Conservation (phyloP, 176 grass and related monocot species). For the Tillandsia fasciculata region DNA sequence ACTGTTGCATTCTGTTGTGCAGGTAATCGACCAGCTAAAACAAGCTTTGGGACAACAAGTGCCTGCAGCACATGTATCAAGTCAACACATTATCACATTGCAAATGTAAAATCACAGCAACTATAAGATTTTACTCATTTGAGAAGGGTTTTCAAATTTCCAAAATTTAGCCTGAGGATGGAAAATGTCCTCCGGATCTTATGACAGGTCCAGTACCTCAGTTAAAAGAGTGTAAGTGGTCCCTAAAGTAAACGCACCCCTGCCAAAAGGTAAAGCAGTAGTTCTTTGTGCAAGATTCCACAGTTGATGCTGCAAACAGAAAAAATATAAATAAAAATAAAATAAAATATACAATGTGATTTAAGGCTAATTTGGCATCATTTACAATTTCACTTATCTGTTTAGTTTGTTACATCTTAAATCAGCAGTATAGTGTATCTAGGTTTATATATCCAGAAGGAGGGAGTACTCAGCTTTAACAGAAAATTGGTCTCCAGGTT, state of each 20-base stretch:
- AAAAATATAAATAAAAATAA: neutral
- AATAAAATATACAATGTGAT: neutral
- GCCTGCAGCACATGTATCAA: conserved; percentile 34
- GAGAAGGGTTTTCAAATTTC: neutral
- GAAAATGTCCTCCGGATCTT: neutral
- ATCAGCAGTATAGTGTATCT: too few relatives aligned
- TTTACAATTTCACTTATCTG: neutral
- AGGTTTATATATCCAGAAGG: too few relatives aligned
- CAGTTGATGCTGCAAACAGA: conserved; percentile 65
- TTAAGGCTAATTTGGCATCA: neutral
- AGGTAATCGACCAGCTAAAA: conserved; percentile 86
- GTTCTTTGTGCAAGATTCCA: conserved; percentile 99
- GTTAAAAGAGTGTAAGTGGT: conserved; percentile 94
- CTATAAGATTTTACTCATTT: neutral
- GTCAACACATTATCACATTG: neutral
- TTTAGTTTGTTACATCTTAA: too few relatives aligned
- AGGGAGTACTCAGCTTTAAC: too few relatives aligned
- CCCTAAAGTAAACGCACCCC: conserved; percentile 89
- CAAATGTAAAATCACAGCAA: neutral
- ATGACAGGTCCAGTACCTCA: conserved; percentile 38
- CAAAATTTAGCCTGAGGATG: neutral
- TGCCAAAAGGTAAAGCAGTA: conserved; percentile 84
- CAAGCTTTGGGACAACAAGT: conserved; percentile 80
- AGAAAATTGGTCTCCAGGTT: too few relatives aligned
- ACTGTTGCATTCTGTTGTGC: conserved; percentile 96